Evolutionary conservation across 306 rosid species (phyloP), one percentile per base, ranked within the genome.

Genomic region (Quercus parvula): DNA sequence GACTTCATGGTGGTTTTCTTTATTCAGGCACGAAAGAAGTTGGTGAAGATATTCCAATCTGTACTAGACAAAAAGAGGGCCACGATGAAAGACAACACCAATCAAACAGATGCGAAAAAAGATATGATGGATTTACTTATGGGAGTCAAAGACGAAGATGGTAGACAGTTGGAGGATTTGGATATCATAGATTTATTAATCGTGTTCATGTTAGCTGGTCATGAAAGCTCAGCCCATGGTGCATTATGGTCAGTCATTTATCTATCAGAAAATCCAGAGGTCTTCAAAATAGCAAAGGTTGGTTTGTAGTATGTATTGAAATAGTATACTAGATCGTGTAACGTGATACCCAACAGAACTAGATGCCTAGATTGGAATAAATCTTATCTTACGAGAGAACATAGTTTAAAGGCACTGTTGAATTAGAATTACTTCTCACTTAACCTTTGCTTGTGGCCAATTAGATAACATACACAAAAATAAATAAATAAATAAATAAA

Each of bases 141-240:
- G 55, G 87, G 83, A 18, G 72, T 62, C 1, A 80, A 68, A 71
- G 90, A 84, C 44, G 94, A 84, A 35, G 73, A 74, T 31, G 91
- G 86, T 55, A 41, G 12, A 77, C 86, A 80, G 64, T 17, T 85
- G 44, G 81, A 83, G 15, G 87, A 87, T 54, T 83, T 86, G 59
- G 90, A 88, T 31, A 84, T 90, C 57, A 74, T 81, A 20, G 91
- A 88, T 59, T 64, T 82, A 10, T 71, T 90, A 15, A 57, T 91
- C 4, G 68, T 91, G 51, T 93, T 91, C 91, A 84, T 90, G 76
- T 82, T 91, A 78, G 98, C 98, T 15, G 98, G 98, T 7, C 93
- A 93, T 71, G 98, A 93, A 88, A 88, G 93, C 81, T 86, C 97
- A 6, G 94, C 93, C 59, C 97, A 91, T 77, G 91, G 88, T 28